Evolutionary conservation across 129 eudicot species (phyloP), one percentile per base, ranked within the genome.

Genomic region (Arctium minus): DNA sequence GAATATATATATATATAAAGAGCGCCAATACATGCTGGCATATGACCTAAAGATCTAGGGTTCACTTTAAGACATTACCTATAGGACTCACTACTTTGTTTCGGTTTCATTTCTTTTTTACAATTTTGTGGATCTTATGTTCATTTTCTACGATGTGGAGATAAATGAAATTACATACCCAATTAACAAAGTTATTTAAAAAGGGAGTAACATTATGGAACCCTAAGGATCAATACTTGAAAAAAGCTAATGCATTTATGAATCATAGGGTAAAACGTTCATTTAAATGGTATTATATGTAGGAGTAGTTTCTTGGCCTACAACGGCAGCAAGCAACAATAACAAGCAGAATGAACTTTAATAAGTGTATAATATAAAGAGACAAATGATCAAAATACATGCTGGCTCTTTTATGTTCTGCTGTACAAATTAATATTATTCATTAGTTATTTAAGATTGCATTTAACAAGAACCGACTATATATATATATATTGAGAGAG

Each of bases 391-490:
- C 37, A n/a, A 35, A 68, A 36, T 70, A 36, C 40, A 68, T 67
- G 71, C 70, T 46, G 86, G 18, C 32, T 68, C 71, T 68, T 75
- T 67, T 82, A 82, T 67, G 18, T 37, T 68, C 15, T 0, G 8
- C 31, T 50, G 82, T 83, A 77, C 38, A 18, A 5, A 76, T 40
- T 40, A 60, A 60, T 12, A 71, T 56, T 56, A 83, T 72, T 83
- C 73, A 72, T 31, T 31, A 9, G 53, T 56, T 50, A 71, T n/a
- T 70, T 70, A 53, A 71, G 22, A 77, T 15, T 37, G 74, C 79
- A 83, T 71, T 77, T 9, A 60, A 76, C 72, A 48, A 48, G 11
- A 36, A 35, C 77, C 8, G 1, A 40, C 74, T 27, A 27, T 67
- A 6, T 64, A 22, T 64, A 18, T 18, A 42, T 33, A 33, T 33